phyloP scores from a whole-genome alignment of 306 rosid genomes.

The Citrullus amarus region DNA sequence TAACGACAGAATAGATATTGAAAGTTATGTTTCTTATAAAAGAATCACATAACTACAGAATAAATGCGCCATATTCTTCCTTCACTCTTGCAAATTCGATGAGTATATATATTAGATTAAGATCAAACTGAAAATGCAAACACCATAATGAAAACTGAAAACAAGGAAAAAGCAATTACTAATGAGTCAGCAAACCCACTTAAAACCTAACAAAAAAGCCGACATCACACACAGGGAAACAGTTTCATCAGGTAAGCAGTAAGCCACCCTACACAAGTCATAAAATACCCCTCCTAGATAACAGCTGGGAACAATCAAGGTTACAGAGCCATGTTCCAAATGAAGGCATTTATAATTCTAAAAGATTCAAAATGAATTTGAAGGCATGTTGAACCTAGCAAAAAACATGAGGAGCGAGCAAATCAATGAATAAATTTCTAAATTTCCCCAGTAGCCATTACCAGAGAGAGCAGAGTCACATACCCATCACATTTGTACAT shows the following conservation, averaged over 20 bases:
- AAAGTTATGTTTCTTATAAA: too few relatives aligned
- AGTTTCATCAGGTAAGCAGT: not conserved
- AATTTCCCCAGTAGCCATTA: not conserved
- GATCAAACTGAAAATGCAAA: not conserved
- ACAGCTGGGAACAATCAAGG: not conserved
- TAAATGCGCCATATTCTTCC: not conserved
- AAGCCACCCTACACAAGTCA: not conserved
- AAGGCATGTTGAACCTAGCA: not conserved
- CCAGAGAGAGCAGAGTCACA: conserved; percentile 12
- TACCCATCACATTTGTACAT: conserved; percentile 97
- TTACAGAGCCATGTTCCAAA: conserved; percentile 1
- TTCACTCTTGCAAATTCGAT: not conserved
- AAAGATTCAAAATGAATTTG: not conserved
- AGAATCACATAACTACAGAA: not conserved
- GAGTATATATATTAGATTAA: not conserved
- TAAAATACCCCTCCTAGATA: not conserved
- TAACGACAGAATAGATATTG: not conserved
- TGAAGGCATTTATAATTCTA: not conserved
- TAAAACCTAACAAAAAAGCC: not conserved
- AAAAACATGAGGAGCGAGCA: not conserved
- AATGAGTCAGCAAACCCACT: too few relatives aligned
- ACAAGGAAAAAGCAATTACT: not conserved
- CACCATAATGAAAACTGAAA: not conserved
- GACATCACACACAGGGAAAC: not conserved
- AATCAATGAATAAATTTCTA: not conserved